Conservation (phyloP, 495 filamentous ascomycete species). For the Penicillium verhagenii region DNA sequence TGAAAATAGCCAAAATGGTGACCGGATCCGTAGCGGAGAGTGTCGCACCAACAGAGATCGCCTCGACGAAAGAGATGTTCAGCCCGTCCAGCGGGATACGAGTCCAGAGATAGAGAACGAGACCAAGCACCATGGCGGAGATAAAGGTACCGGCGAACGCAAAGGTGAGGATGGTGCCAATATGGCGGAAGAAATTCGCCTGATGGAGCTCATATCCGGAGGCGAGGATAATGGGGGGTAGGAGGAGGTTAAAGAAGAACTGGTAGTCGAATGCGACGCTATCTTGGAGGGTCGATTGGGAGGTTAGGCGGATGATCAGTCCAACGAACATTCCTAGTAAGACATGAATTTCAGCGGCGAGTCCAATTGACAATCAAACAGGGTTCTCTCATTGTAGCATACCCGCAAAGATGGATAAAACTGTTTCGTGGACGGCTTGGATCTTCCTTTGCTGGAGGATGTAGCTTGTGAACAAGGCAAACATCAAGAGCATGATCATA, state of each 20-base stretch:
- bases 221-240: conserved; percentile 95
- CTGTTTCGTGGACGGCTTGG: conserved; percentile 96
- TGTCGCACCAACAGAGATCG: conserved; percentile 92
- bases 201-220: conserved; percentile 98
- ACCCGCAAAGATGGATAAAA: conserved; percentile 97
- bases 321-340: conserved; percentile 89
- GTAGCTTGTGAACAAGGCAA: conserved; percentile 96
- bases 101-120: conserved; percentile 86
- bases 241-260: conserved; percentile 97
- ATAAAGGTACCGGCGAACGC: conserved; percentile 97
- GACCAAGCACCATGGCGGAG: conserved; percentile 86
- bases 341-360: not conserved
- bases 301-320: conserved; percentile 77
- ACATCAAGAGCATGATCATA: conserved; percentile 85
- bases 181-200: conserved; percentile 97
- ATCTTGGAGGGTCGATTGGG: conserved; percentile 76
- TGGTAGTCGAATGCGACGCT: conserved; percentile 96
- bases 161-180: conserved; percentile 97
- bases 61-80: conserved; percentile 86
- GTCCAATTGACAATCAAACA: not conserved
- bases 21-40: conserved; percentile 96
- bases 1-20: conserved; percentile 97
- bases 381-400: conserved; percentile 22
- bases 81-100: conserved; percentile 80
- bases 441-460: conserved; percentile 92